A percentile compares a stretch with the other conserved stretches of the same genome.
Conservation (phyloP, 352 stramenopile genomes). For the Aphanomyces astaci region DNA sequence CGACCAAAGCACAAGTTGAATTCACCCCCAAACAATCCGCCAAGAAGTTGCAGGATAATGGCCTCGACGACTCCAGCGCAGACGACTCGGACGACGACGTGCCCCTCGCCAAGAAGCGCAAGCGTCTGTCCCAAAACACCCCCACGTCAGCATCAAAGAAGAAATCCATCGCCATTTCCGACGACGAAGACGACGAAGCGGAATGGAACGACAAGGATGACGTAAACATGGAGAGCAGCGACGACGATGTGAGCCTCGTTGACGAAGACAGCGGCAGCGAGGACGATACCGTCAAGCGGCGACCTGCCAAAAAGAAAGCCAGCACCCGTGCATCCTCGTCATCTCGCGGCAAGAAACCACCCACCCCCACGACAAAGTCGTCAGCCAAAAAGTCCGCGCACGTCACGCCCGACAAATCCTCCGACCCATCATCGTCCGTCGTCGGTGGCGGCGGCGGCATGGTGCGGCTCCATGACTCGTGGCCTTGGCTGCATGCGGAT, state of each 20-base stretch:
- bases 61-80: constrained; percentile 60
- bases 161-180: constrained; percentile 37
- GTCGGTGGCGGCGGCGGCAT: too few species aligned
- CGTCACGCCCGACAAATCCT: constrained; percentile 25
- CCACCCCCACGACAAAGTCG: constrained; percentile 24
- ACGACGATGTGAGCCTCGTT: constrained; percentile 39
- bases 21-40: neutral
- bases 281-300: constrained; percentile 29
- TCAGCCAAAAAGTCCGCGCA: constrained; percentile 33
- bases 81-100: constrained; percentile 56
- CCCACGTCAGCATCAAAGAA: constrained; percentile 13
- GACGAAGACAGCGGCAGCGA: constrained; percentile 40
- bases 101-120: constrained; percentile 27
- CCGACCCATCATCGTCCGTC: too few species aligned
- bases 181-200: constrained; percentile 45
- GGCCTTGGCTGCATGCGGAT: constrained; percentile 82
- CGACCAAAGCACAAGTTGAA: neutral
- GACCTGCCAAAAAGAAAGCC: constrained; percentile 15
- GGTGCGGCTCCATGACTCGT: constrained; percentile 80
- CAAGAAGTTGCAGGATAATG: constrained; percentile 64
- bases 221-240: constrained; percentile 28
- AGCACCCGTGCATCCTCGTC: constrained; percentile 3
- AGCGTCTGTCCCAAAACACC: constrained; percentile 25
- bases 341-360: too few species aligned
- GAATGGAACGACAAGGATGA: constrained; percentile 43